Evolutionary conservation across 495 filamentous ascomycete genomes (phyloP).

Genomic region (Aspergillus funiculosus): DNA sequence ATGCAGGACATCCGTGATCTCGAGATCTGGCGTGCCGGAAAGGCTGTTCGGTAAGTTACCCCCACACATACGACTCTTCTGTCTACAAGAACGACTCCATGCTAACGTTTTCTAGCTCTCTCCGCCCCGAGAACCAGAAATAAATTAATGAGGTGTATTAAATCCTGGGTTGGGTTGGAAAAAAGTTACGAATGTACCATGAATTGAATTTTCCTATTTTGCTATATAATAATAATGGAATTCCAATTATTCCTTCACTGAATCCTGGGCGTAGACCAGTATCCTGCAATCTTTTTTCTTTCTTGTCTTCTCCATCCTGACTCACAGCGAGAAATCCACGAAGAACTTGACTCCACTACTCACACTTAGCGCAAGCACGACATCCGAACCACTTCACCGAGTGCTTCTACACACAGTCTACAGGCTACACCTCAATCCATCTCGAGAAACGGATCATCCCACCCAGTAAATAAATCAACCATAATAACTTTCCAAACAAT

Average conservation of each 20-base stretch:
- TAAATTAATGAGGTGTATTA: slow-evolving; percentile 43
- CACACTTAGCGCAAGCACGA: too few relatives aligned
- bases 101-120: slow-evolving; percentile 44
- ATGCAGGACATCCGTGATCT: slow-evolving; percentile 91
- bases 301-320: neutral
- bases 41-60: slow-evolving; percentile 71
- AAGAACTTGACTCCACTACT: too few relatives aligned
- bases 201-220: slow-evolving; percentile 30
- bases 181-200: slow-evolving; percentile 46
- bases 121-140: slow-evolving; percentile 91
- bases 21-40: slow-evolving; percentile 98
- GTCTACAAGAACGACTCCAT: too few relatives aligned
- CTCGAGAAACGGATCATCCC: neutral
- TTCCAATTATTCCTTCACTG: slow-evolving; percentile 18
- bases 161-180: slow-evolving; percentile 26
- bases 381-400: too few relatives aligned
- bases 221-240: slow-evolving; percentile 16
- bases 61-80: too few relatives aligned
- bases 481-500: neutral
- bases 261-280: too few relatives aligned
- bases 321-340: too few relatives aligned
- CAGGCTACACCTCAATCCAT: neutral
- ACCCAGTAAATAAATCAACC: neutral
- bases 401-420: too few relatives aligned
- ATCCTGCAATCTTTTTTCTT: neutral